Percentiles rank a stretch among this genome's conserved stretches.
phyloP scores from a whole-genome alignment of 331 rosid genomes.

The Stylosanthes scabra region DNA sequence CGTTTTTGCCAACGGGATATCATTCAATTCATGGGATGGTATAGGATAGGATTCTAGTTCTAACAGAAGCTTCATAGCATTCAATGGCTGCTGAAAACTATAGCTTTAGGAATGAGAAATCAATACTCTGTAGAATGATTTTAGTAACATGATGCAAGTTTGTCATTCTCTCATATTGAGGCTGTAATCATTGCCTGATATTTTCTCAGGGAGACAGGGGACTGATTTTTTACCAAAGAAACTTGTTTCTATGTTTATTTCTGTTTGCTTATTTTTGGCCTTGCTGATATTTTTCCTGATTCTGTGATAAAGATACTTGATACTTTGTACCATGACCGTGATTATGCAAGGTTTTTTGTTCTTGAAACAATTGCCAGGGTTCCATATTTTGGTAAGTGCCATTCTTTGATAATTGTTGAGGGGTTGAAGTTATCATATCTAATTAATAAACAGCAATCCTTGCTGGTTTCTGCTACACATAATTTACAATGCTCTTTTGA shows the following conservation, averaged over 20 bases:
- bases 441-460: background rate
- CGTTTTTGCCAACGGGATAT: no score
- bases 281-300: conserved; percentile 63
- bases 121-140: no score
- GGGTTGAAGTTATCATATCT: background rate
- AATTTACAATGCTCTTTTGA: background rate
- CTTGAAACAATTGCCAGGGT: conserved; percentile 98
- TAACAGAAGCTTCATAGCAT: no score
- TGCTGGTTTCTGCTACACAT: background rate
- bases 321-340: conserved; percentile 72
- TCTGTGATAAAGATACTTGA: conserved; percentile 87
- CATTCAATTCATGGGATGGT: no score
- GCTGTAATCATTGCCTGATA: no score
- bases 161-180: no score
- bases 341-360: conserved; percentile 93
- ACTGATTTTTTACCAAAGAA: no score
- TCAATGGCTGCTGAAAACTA: no score
- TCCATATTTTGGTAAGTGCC: conserved; percentile 92
- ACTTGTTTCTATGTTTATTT: background rate
- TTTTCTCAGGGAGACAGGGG: no score
- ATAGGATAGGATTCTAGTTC: no score
- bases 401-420: background rate
- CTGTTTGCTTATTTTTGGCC: conserved; percentile 25
- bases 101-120: no score
- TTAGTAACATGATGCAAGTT: no score